Evolutionary conservation across 1,284 basidiomycete genomes (phyloP).

Genomic region (Sporisorium iseilematis-ciliati): DNA sequence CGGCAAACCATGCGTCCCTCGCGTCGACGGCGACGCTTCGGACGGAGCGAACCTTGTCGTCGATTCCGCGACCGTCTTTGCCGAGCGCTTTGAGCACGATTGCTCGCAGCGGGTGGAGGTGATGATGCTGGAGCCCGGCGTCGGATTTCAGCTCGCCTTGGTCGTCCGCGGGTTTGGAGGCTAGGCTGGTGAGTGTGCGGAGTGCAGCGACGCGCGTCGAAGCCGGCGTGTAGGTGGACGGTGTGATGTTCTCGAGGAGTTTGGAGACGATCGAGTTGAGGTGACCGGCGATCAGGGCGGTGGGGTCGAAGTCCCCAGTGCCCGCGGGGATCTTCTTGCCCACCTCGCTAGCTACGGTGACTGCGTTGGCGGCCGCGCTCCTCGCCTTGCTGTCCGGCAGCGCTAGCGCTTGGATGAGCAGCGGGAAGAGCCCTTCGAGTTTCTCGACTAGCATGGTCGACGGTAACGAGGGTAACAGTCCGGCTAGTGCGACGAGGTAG

Average conservation of each 20-base stretch:
- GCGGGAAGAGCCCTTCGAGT: conserved; percentile 80
- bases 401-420: conserved; percentile 86
- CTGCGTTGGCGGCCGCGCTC: conserved; percentile 82
- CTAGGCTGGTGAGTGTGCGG: conserved; percentile 79
- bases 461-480: conserved; percentile 83
- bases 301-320: conserved; percentile 9
- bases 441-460: conserved; percentile 72
- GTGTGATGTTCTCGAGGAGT: conserved; percentile 37
- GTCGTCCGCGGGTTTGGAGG: conserved; percentile 83
- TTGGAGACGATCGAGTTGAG: conserved; percentile 42
- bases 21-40: conserved; percentile 61
- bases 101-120: conserved; percentile 27
- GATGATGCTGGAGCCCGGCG: conserved; percentile 30
- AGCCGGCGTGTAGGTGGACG: conserved; percentile 68
- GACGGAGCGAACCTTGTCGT: conserved; percentile 57
- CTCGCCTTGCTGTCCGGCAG: conserved; percentile 81
- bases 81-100: conserved; percentile 81
- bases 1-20: conserved; percentile 57
- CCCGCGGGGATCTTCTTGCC: conserved; percentile 66
- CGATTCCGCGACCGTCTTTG: conserved; percentile 46
- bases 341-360: conserved; percentile 77
- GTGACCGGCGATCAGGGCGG: conserved; percentile 22
- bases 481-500: conserved; percentile 85
- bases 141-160: conserved; percentile 73
- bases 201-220: conserved; percentile 82